Conservation (phyloP, 371 early-diverging fungal genomes). For the Apophysomyces ossiformis region DNA sequence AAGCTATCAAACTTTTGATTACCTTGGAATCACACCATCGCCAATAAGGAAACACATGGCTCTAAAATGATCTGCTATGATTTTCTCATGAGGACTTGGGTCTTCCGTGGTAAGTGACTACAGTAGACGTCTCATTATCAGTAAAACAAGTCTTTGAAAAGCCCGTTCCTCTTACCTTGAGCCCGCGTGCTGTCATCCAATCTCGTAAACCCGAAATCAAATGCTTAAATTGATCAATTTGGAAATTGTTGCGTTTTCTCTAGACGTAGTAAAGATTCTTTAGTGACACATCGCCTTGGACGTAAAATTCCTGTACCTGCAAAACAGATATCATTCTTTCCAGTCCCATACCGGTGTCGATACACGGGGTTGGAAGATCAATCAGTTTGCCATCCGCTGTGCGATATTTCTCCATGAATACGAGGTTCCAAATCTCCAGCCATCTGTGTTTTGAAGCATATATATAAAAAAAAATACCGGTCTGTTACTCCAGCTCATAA, state of each 20-base stretch:
- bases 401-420: slow-evolving; percentile 81
- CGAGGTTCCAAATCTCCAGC: slow-evolving; percentile 86
- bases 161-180: slow-evolving; percentile 25
- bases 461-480: neutral
- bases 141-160: neutral
- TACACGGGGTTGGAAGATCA: slow-evolving; percentile 64
- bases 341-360: slow-evolving; percentile 87
- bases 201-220: slow-evolving; percentile 52
- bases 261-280: slow-evolving; percentile 10
- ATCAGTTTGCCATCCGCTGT: slow-evolving; percentile 57
- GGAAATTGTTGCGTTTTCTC: slow-evolving; percentile 70
- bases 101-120: slow-evolving; percentile 27
- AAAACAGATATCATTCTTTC: slow-evolving; percentile 74
- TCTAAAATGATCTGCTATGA: slow-evolving; percentile 79
- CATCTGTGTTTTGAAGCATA: slow-evolving; percentile 43
- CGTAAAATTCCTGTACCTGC: slow-evolving; percentile 32
- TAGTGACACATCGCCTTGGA: neutral
- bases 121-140: neutral
- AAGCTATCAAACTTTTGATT: neutral
- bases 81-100: slow-evolving; percentile 61
- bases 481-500: neutral
- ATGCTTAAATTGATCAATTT: slow-evolving; percentile 68
- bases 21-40: slow-evolving; percentile 81
- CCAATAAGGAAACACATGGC: slow-evolving; percentile 75
- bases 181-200: slow-evolving; percentile 39